Conservation (phyloP, 1,139 yeast species). For the Nakaseomyces nivariensis region DNA sequence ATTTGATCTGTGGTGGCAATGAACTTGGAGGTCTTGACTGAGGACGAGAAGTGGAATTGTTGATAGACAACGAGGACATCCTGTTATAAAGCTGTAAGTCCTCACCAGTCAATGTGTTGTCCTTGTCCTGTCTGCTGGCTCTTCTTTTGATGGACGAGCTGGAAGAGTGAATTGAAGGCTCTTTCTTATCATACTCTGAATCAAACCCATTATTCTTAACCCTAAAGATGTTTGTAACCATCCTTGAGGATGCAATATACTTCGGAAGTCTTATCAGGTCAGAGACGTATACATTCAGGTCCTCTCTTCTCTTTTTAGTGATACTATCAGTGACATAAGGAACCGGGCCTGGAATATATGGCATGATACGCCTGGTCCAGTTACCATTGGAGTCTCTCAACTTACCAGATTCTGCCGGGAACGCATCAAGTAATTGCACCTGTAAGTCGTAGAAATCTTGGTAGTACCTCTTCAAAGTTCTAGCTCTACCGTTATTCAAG, state of each 20-base stretch:
- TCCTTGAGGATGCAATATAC: slow-evolving; percentile 61
- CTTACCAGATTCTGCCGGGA: slow-evolving; percentile 90
- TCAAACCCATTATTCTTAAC: slow-evolving; percentile 39
- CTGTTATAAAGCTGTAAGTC: slow-evolving; percentile 23
- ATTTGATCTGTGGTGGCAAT: slow-evolving; percentile 20
- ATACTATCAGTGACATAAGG: slow-evolving; percentile 85
- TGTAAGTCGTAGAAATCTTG: slow-evolving; percentile 96
- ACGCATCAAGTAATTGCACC: slow-evolving; percentile 68
- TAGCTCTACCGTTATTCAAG: slow-evolving; percentile 55
- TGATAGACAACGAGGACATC: slow-evolving; percentile 22
- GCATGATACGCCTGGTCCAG: slow-evolving; percentile 68
- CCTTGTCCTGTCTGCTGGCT: slow-evolving; percentile 13
- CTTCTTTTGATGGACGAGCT: not conserved
- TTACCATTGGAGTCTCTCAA: slow-evolving; percentile 33
- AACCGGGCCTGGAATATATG: slow-evolving; percentile 94
- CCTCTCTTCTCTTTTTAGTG: slow-evolving; percentile 75
- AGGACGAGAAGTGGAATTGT: slow-evolving; percentile 15
- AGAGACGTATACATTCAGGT: slow-evolving; percentile 72
- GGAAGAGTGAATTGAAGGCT: slow-evolving; percentile 3
- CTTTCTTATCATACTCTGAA: slow-evolving; percentile 27
- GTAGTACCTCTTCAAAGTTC: slow-evolving; percentile 78
- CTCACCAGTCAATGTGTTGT: slow-evolving; percentile 25
- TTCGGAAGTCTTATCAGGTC: slow-evolving; percentile 66
- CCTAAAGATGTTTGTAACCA: slow-evolving; percentile 64
- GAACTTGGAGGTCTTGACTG: slow-evolving; percentile 26